Conservation (phyloP, 2,329 filamentous ascomycete species). For the Triangularia verruculosa region DNA sequence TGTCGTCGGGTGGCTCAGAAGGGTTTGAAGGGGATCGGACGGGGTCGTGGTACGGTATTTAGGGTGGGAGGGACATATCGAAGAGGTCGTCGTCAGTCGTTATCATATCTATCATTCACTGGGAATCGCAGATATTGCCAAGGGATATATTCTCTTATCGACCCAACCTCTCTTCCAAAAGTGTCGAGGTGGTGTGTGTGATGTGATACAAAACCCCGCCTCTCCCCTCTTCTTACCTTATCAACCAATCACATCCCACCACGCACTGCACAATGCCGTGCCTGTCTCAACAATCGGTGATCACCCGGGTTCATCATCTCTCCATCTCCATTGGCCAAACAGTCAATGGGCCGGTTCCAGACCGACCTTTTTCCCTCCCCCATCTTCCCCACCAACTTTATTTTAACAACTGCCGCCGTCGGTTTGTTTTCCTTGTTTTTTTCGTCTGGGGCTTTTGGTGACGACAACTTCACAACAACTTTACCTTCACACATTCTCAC, state of each 20-base stretch:
- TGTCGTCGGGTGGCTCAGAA: too few species aligned
- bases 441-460: background rate
- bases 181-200: too few species aligned
- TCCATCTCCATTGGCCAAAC: background rate
- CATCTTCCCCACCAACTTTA: background rate
- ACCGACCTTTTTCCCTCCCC: background rate
- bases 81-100: background rate
- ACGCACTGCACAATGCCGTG: background rate
- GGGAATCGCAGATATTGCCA: too few species aligned
- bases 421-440: background rate
- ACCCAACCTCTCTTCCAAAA: too few species aligned
- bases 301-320: background rate
- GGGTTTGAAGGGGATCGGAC: too few species aligned
- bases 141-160: background rate
- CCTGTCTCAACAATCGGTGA: background rate
- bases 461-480: background rate
- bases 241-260: background rate
- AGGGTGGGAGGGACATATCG: too few species aligned
- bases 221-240: background rate
- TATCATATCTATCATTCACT: too few species aligned
- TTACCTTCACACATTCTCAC: background rate
- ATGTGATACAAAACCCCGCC: background rate
- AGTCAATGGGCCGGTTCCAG: background rate
- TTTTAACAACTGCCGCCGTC: background rate
- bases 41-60: too few species aligned